A percentile compares a stretch with the other conserved stretches of the same genome.
Evolutionary conservation across 2,329 filamentous ascomycete species (phyloP).

Genomic region (Colletotrichum paranaense): DNA sequence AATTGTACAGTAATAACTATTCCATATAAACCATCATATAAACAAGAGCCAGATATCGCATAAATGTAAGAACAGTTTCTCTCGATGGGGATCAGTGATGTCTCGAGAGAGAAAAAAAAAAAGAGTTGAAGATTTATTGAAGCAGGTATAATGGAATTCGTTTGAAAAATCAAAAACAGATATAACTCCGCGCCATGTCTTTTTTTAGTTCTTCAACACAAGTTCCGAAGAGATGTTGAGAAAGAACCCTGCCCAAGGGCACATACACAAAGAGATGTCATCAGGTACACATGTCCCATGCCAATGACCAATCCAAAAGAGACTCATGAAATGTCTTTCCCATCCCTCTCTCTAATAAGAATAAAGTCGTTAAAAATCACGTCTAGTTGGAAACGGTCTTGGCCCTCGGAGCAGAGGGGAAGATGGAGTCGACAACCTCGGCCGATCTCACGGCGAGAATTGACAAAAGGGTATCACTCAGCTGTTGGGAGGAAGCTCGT

Average conservation of each 20-base stretch:
- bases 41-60: background rate
- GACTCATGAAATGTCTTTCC: background rate
- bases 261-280: slow-evolving; percentile 13
- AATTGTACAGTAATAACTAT: slow-evolving; percentile 34
- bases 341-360: slow-evolving; percentile 15
- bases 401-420: slow-evolving; percentile 48
- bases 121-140: background rate
- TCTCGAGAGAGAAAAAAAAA: background rate
- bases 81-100: background rate
- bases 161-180: background rate
- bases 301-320: slow-evolving; percentile 8
- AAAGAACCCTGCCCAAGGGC: background rate
- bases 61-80: background rate
- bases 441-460: slow-evolving; percentile 81
- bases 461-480: slow-evolving; percentile 85
- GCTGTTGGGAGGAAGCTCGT: slow-evolving; percentile 51
- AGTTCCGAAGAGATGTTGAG: slow-evolving; percentile 4
- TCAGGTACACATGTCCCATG: slow-evolving; percentile 5
- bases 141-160: background rate
- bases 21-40: background rate
- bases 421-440: slow-evolving; percentile 82
- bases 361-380: background rate
- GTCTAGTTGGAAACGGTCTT: slow-evolving; percentile 32
- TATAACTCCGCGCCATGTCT: slow-evolving; percentile 34
- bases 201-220: slow-evolving; percentile 31